Conservation (phyloP, 257 asterid genomes). For the Petrea volubilis region DNA sequence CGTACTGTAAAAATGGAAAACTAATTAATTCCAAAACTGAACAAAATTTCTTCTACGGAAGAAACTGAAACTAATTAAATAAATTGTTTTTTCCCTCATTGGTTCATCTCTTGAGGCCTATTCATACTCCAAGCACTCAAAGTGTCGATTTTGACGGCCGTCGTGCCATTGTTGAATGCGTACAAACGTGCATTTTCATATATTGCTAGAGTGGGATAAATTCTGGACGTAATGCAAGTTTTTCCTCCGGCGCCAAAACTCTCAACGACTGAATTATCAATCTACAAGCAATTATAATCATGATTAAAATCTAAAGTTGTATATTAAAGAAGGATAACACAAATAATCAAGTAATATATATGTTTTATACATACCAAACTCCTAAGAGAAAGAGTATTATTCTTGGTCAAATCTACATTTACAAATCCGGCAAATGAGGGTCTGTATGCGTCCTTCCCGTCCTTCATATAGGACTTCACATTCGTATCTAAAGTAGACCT, state of each 20-base stretch:
- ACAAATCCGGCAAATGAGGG: conserved; percentile 73
- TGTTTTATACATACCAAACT: conserved; percentile 56
- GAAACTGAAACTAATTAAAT: too few relatives aligned
- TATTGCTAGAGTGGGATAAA: conserved; percentile 46
- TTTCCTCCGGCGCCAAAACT: conserved; percentile 56
- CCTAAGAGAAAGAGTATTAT: conserved; percentile 54
- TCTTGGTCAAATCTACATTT: conserved; percentile 52
- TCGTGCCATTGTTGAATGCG: conserved; percentile 52
- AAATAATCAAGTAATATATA: neutral
- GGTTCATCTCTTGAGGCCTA: conserved; percentile 35
- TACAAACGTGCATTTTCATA: conserved; percentile 43
- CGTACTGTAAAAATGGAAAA: too few relatives aligned
- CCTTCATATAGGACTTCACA: conserved; percentile 16
- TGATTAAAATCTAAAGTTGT: neutral
- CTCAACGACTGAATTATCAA: conserved; percentile 63
- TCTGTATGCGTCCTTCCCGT: conserved; percentile 32
- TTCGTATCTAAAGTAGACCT: conserved; percentile 42
- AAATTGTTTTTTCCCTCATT: too few relatives aligned
- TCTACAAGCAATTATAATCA: conserved; percentile 26
- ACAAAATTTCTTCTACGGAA: too few relatives aligned
- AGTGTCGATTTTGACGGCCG: conserved; percentile 31
- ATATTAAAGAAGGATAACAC: neutral
- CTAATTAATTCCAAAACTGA: too few relatives aligned
- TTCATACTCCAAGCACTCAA: conserved; percentile 55
- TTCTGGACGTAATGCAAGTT: conserved; percentile 49